Evolutionary conservation across 2,329 filamentous ascomycete species (phyloP).

Genomic region (Ascochyta koolunga): DNA sequence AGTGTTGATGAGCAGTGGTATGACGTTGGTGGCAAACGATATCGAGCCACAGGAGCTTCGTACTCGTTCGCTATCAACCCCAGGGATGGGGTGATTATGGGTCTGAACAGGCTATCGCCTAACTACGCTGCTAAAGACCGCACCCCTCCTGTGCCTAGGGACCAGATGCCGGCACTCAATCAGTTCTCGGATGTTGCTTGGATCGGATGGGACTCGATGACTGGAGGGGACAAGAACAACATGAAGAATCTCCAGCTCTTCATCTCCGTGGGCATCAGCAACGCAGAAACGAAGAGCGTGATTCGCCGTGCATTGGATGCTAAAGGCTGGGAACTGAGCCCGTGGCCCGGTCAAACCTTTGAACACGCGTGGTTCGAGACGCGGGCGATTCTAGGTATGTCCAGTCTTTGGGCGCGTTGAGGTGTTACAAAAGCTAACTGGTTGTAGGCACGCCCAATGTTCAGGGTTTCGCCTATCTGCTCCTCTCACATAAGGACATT

Average conservation of each 20-base stretch:
- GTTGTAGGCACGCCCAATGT: constrained; percentile 23
- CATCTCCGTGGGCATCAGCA: constrained; percentile 21
- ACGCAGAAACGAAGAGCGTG: constrained; percentile 20
- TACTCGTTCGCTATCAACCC: constrained; percentile 23
- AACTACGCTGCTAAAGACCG: constrained; percentile 18
- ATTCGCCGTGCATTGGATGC: constrained; percentile 14
- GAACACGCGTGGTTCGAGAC: constrained; percentile 16
- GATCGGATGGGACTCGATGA: constrained; percentile 18
- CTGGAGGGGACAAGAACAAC: neutral
- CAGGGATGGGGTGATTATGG: constrained; percentile 25
- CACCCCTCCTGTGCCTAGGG: constrained; percentile 12
- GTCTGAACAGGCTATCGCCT: constrained; percentile 20
- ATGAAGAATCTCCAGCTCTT: constrained; percentile 22
- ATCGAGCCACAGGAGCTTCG: constrained; percentile 20
- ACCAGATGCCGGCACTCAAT: constrained; percentile 18
- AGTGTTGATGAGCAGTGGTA: constrained; percentile 20
- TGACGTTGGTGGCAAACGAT: constrained; percentile 8
- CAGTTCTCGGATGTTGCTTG: constrained; percentile 29
- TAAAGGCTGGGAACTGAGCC: constrained; percentile 11
- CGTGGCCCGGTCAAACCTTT: constrained; percentile 26
- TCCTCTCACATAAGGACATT: constrained; percentile 27
- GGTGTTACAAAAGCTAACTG: neutral
- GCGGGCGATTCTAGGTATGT: constrained; percentile 25
- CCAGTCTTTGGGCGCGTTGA: neutral
- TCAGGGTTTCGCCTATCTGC: constrained; percentile 26